Conservation (phyloP, 768 basidiomycete genomes). For the Amanita pseudoporphyria region DNA sequence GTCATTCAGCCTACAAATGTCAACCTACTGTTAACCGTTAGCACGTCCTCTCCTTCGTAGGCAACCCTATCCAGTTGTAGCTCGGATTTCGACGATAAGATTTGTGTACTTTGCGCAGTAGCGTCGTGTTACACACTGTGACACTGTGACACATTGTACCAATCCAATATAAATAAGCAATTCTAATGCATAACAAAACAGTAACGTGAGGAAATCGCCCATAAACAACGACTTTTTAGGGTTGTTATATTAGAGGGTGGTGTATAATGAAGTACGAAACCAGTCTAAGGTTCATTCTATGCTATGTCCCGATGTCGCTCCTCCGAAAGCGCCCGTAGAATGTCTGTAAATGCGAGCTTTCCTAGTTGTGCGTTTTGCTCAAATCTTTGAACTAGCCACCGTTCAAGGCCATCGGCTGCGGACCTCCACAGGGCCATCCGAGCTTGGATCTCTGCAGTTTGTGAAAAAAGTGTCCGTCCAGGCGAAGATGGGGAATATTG, state of each 20-base stretch:
- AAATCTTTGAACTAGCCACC: constrained; percentile 81
- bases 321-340: constrained; percentile 72
- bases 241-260: background rate
- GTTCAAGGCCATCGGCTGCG: constrained; percentile 76
- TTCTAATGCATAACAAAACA: background rate
- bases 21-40: background rate
- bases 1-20: background rate
- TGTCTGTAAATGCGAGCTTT: constrained; percentile 84
- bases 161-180: background rate
- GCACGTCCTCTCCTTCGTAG: background rate
- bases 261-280: background rate
- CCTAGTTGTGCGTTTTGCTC: constrained; percentile 88
- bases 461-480: constrained; percentile 62
- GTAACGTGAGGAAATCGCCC: background rate
- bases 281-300: background rate
- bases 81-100: background rate
- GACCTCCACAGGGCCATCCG: constrained; percentile 74
- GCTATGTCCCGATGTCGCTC: constrained; percentile 35
- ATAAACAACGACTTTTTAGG: background rate
- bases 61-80: background rate
- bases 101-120: background rate
- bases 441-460: constrained; percentile 89
- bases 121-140: background rate
- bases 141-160: background rate
- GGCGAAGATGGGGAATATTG: constrained; percentile 66